Base-by-base conservation (phyloP, 805 yeast species). In the Starmerella etchellsii region DNA sequence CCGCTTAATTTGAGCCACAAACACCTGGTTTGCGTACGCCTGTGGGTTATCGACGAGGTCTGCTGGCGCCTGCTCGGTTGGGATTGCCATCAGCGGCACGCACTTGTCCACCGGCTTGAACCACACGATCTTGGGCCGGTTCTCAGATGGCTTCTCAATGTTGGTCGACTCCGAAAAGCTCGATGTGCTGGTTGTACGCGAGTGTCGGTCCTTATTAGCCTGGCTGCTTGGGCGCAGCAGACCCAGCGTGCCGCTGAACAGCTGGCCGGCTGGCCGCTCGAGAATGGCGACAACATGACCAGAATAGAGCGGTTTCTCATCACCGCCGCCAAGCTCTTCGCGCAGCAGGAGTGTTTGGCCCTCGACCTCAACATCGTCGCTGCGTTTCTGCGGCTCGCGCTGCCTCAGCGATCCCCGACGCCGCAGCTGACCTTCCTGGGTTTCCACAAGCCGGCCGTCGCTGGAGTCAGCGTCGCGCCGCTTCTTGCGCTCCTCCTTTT, bases 261-360 rank as follows among this genome's bases (percentile, higher is more conserved):
- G 69, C 59, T 91, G 98, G 19, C 97, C 96, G 0, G 97, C 95
- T 44, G 87, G 85, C 61, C 98, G 79, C 59, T 91, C 98, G 50
- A 91, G 81, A 23, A 91, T 95, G 1, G 98, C 98, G 49, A 91
- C 97, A 41, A 91, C 94, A 56, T 91, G 98, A 19, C 98, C 98
- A 1, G 97, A 96, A 54, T 88, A 91, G 39, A 91, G 67, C 6
- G 98, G 98, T 59, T 83, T 87, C 51, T 76, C 76, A 33, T 83
- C 94, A 57, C 88, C 96, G 25, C 25, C 25, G 20, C 39, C 44
- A 19, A 40, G 20, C 57, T 91, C 98, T 61, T 91, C 98, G 14
- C 81, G 91, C 39, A 91, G 66, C 34, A 91, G 65, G 48, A 91
- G 68, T 2, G 94, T 81, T 62, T 91, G 98, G 34, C 98, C 98